Conservation (phyloP, 2,329 filamentous ascomycete genomes). For the Ceratocystis cacaofunesta region DNA sequence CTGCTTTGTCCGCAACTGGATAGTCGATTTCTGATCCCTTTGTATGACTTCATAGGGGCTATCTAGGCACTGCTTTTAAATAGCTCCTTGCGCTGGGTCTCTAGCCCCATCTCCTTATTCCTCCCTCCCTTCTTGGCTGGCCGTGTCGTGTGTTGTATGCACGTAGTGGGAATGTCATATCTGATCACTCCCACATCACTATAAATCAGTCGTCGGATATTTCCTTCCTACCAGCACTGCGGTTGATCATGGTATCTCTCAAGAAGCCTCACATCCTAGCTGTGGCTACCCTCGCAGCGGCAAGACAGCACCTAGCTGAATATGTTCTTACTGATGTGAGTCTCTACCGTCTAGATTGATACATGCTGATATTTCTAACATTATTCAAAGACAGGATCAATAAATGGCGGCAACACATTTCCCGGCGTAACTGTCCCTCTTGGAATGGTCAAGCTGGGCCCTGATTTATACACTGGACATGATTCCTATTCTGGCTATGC, state of each 20-base stretch:
- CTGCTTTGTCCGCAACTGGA: no score
- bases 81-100: no score
- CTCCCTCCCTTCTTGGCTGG: no score
- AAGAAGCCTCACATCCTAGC: neutral
- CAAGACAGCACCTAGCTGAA: slow-evolving; percentile 21
- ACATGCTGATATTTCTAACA: slow-evolving; percentile 1
- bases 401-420: slow-evolving; percentile 35
- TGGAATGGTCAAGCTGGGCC: slow-evolving; percentile 36
- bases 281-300: neutral
- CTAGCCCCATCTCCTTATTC: no score
- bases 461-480: slow-evolving; percentile 33
- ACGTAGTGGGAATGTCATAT: no score
- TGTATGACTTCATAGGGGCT: no score
- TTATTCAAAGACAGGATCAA: slow-evolving; percentile 30
- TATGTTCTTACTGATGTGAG: slow-evolving; percentile 27
- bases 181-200: no score
- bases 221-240: neutral
- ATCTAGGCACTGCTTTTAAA: no score
- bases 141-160: no score
- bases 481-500: slow-evolving; percentile 41
- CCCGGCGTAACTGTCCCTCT: slow-evolving; percentile 34
- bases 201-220: neutral
- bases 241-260: neutral
- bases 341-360: slow-evolving; percentile 3
- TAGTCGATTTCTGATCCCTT: no score